Conservation (phyloP, 257 asterid genomes). For the Nicotiana noctiflora region DNA sequence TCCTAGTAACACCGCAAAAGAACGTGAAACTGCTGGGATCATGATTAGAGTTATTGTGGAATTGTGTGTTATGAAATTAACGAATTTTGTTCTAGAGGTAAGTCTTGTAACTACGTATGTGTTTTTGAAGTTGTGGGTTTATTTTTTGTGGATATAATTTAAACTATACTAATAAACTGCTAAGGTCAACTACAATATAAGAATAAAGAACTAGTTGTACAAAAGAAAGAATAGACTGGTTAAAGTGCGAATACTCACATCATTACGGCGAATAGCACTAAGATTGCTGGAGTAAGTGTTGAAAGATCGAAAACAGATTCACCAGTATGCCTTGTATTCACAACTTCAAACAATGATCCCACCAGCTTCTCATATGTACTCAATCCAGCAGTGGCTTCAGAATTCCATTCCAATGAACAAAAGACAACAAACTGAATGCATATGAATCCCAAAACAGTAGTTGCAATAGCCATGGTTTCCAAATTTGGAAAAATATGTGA, state of each 20-base stretch:
- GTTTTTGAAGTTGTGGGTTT: too few species aligned
- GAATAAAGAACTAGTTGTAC: too few species aligned
- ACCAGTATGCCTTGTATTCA: slow-evolving; percentile 53
- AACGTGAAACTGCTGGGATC: too few species aligned
- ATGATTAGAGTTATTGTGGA: too few species aligned
- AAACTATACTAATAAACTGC: too few species aligned
- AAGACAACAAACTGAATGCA: slow-evolving; percentile 23
- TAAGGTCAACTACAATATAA: too few species aligned
- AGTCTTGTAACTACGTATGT: too few species aligned
- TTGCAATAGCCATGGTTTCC: slow-evolving; percentile 9
- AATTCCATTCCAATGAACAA: slow-evolving; percentile 36
- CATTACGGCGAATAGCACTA: slow-evolving; percentile 35
- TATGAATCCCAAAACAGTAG: slow-evolving; percentile 31
- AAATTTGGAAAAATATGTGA: slow-evolving; percentile 20
- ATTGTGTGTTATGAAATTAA: too few species aligned
- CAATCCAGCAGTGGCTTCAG: slow-evolving; percentile 17
- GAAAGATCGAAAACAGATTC: slow-evolving; percentile 39
- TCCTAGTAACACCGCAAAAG: too few species aligned
- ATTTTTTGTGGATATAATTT: too few species aligned
- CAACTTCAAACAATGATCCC: slow-evolving; percentile 34
- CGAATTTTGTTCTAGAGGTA: too few species aligned
- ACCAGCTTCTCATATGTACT: slow-evolving; percentile 31
- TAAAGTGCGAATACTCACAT: slow-evolving; percentile 25
- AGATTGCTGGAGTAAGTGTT: slow-evolving; percentile 22
- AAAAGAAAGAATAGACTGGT: too few species aligned